phyloP scores from a whole-genome alignment of 1,284 basidiomycete species.

The Ceratobasidium sp. region DNA sequence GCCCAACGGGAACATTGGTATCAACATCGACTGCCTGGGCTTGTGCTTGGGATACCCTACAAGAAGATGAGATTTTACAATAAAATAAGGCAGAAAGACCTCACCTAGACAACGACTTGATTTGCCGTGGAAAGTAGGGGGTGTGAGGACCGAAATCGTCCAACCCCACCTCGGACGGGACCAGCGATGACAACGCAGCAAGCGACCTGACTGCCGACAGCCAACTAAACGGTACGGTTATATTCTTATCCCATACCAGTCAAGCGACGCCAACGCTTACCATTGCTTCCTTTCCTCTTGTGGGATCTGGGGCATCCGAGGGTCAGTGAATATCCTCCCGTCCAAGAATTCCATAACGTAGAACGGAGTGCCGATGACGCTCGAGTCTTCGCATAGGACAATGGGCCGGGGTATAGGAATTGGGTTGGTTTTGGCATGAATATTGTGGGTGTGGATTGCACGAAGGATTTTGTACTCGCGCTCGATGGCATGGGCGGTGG shows the following conservation, averaged over 20 bases:
- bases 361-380: slow-evolving; percentile 89
- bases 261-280: slow-evolving; percentile 60
- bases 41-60: slow-evolving; percentile 77
- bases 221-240: slow-evolving; percentile 67
- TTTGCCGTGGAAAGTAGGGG: slow-evolving; percentile 92
- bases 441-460: slow-evolving; percentile 82
- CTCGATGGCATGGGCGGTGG: slow-evolving; percentile 94
- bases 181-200: slow-evolving; percentile 79
- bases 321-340: slow-evolving; percentile 93
- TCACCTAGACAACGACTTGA: slow-evolving; percentile 77
- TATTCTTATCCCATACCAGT: background rate
- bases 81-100: background rate
- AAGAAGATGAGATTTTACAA: background rate
- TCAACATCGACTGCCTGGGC: slow-evolving; percentile 75
- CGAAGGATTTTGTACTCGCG: slow-evolving; percentile 87
- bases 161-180: slow-evolving; percentile 79
- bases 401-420: slow-evolving; percentile 92
- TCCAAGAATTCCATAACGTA: slow-evolving; percentile 97
- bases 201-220: slow-evolving; percentile 80
- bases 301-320: slow-evolving; percentile 77
- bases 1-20: slow-evolving; percentile 63
- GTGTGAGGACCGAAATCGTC: slow-evolving; percentile 81
- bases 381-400: slow-evolving; percentile 82
- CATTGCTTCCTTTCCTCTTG: slow-evolving; percentile 76
- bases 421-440: slow-evolving; percentile 75